These are phyloP conservation scores for Termitomyces sp. DNA, from an alignment of 768 basidiomycete genomes.

Conservation along the genomic window DNA sequence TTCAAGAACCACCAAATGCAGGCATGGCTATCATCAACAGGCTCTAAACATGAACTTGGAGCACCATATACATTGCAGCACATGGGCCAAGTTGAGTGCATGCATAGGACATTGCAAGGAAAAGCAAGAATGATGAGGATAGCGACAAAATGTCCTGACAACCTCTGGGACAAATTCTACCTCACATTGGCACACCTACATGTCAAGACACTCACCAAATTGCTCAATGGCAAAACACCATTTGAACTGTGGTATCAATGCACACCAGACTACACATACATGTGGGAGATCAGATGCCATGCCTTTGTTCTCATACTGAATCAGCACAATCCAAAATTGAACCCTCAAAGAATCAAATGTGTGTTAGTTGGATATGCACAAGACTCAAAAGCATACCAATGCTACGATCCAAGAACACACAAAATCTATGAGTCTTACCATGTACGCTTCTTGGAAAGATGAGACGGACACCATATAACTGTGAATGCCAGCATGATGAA, in stretches of 20 bases:
- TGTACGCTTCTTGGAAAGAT: too few relatives aligned
- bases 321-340: too few relatives aligned
- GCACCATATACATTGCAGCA: constrained; percentile 20
- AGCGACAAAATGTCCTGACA: constrained; percentile 17
- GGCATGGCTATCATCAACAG: constrained; percentile 11
- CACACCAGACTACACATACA: not conserved
- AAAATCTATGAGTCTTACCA: too few relatives aligned
- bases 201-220: not conserved
- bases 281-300: not conserved
- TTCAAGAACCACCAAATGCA: constrained; percentile 11
- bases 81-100: constrained; percentile 29
- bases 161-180: constrained; percentile 24
- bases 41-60: constrained; percentile 13
- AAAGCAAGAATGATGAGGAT: constrained; percentile 25
- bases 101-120: constrained; percentile 15
- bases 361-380: too few relatives aligned
- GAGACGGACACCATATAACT: too few relatives aligned
- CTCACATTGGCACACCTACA: not conserved
- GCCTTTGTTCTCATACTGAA: too few relatives aligned
- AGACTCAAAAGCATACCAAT: too few relatives aligned
- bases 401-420: too few relatives aligned
- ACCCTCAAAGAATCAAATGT: too few relatives aligned
- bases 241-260: not conserved
- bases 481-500: too few relatives aligned
- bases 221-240: not conserved